Evolutionary conservation across 108 stramenopile species (phyloP), one percentile per base, ranked within the genome.

Genomic region (Nitzschia putrida): DNA sequence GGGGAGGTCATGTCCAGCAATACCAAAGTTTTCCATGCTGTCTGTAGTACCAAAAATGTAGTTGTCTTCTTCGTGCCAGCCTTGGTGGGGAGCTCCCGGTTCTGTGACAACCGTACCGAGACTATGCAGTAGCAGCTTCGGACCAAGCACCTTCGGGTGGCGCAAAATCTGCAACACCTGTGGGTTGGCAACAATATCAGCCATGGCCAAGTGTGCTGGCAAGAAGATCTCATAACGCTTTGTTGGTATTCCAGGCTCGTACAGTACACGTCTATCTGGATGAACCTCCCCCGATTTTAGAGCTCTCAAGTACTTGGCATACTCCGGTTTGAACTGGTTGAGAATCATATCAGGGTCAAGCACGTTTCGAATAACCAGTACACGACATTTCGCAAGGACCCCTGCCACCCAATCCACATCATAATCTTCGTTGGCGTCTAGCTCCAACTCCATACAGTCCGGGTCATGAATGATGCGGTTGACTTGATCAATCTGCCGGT

Each of bases 31-130:
- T 12, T 49, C 45, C 34, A 22, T 23, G 29, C 26, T 38, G 8
- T 68, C 55, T 1, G 0, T 14, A 5, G 29, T 42, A 45, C 43
- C 41, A 11, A 53, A 60, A 24, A 72, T 7, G 50, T 73, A 67
- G 0, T 66, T 55, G 20, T 57, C 71, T 38, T 78, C 77, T 9
- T 52, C 45, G 42, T 78, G 77, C 71, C 72, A 78, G 22, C 29
- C 13, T 37, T 66, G 64, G 14, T 25, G 45, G 13, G 54, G 56
- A 26, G 64, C 61, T 16, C 71, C 77, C 0, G 66, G 64, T 38
- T 72, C 61, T 12, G 77, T 42, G 14, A 71, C 39, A 14, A 72
- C 55, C 7, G 71, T 53, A 20, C 77, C 77, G 7, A 66, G 44
- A 26, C 55, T 22, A 16, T 72, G 52, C 29, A 78, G 23, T 7